Conservation (phyloP, 768 basidiomycete species). For the Phaffia australis region DNA sequence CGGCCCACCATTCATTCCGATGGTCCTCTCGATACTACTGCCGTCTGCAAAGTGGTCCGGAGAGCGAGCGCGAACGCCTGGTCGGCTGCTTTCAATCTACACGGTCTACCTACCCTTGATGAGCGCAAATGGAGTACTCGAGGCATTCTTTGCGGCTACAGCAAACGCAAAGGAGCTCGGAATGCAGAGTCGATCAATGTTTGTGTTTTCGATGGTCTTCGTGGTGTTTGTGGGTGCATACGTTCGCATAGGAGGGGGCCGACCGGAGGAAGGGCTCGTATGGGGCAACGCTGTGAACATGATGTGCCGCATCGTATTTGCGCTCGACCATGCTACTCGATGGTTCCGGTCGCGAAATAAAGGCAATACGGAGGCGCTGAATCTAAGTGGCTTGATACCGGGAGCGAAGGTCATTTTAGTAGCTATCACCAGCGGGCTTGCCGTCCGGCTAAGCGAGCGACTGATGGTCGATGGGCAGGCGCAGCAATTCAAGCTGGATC, state of each 20-base stretch:
- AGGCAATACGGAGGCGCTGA: too few relatives aligned
- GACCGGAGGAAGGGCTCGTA: constrained; percentile 44
- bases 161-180: constrained; percentile 58
- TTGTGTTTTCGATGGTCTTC: constrained; percentile 61
- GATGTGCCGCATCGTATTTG: constrained; percentile 28
- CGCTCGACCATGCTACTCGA: neutral
- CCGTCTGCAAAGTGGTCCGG: constrained; percentile 35
- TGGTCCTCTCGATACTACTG: constrained; percentile 58
- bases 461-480: too few relatives aligned
- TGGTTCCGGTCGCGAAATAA: too few relatives aligned
- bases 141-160: constrained; percentile 77
- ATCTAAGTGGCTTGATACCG: too few relatives aligned
- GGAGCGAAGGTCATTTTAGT: too few relatives aligned
- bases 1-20: constrained; percentile 60
- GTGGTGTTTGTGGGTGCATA: constrained; percentile 45
- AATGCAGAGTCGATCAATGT: constrained; percentile 63
- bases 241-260: constrained; percentile 35
- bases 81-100: constrained; percentile 65
- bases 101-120: constrained; percentile 75
- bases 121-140: constrained; percentile 78
- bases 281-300: constrained; percentile 33
- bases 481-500: too few relatives aligned
- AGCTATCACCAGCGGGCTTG: too few relatives aligned
- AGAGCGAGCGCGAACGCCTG: constrained; percentile 54
- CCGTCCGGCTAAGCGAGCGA: too few relatives aligned